A percentile compares a stretch with the other conserved stretches of the same genome.
Evolutionary conservation across 352 stramenopile species (phyloP).

Genomic region (Globisporangium iwayamae): DNA sequence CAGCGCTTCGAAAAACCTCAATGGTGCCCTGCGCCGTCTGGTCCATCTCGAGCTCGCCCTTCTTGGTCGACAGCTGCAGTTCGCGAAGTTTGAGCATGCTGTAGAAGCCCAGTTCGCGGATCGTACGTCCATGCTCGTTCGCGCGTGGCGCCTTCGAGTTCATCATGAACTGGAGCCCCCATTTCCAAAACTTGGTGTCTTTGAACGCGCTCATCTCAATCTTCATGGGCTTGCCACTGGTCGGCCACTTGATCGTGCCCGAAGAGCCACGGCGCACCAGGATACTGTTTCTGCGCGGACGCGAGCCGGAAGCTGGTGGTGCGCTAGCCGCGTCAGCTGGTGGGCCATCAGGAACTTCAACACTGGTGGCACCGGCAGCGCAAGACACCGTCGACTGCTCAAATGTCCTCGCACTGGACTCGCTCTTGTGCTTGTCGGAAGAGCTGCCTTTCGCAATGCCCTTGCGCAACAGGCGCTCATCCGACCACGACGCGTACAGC

Average conservation of each 20-base stretch:
- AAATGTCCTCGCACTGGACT: constrained; percentile 3
- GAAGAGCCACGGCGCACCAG: constrained; percentile 13
- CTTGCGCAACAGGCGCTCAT: constrained; percentile 62
- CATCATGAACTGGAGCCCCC: constrained; percentile 81
- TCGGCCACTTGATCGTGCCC: constrained; percentile 30
- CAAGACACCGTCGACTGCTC: constrained; percentile 15
- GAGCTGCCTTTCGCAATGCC: constrained; percentile 23
- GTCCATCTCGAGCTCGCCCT: constrained; percentile 84
- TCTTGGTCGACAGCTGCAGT: constrained; percentile 69
- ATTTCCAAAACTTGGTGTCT: constrained; percentile 86
- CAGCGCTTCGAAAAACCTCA: constrained; percentile 62
- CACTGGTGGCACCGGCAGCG: constrained; percentile 12
- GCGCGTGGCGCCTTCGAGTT: constrained; percentile 74
- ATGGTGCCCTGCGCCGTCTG: constrained; percentile 82
- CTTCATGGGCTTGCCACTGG: constrained; percentile 71
- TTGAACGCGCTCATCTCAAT: constrained; percentile 78
- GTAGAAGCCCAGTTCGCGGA: constrained; percentile 84
- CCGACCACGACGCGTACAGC: constrained; percentile 79
- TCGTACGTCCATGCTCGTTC: constrained; percentile 76
- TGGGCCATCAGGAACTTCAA: constrained; percentile 30
- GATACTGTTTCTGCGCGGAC: constrained; percentile 19
- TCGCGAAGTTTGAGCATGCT: constrained; percentile 84
- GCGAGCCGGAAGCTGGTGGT: constrained; percentile 7
- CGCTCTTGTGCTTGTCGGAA: constrained; percentile 7
- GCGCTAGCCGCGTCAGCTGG: constrained; percentile 33